Conservation (phyloP, 2,329 filamentous ascomycete genomes). For the Knoxdaviesia capensis region DNA sequence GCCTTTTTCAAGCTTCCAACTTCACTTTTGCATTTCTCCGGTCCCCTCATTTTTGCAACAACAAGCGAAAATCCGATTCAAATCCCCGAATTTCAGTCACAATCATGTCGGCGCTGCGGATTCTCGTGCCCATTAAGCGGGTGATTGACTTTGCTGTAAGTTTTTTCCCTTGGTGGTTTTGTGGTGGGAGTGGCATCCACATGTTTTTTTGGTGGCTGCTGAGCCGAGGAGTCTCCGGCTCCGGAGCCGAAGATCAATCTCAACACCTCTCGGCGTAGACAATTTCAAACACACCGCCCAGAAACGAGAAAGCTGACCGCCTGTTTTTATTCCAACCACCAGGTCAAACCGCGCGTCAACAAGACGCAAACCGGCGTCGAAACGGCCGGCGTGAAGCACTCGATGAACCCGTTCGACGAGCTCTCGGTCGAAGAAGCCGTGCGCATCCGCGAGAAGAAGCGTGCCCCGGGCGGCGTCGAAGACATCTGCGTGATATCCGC, state of each 20-base stretch:
- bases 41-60: neutral
- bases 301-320: neutral
- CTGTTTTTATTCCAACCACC: neutral
- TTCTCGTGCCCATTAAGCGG: conserved; percentile 65
- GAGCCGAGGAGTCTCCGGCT: neutral
- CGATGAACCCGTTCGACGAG: conserved; percentile 98
- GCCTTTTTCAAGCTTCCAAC: neutral
- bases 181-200: too few species aligned
- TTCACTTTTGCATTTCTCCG: neutral
- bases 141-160: conserved; percentile 73
- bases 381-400: conserved; percentile 85
- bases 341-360: conserved; percentile 53
- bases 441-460: conserved; percentile 75
- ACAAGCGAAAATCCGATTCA: neutral
- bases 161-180: conserved; percentile 5
- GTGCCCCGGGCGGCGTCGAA: conserved; percentile 52
- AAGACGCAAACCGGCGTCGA: conserved; percentile 71
- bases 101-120: conserved; percentile 44
- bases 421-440: conserved; percentile 93
- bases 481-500: conserved; percentile 84
- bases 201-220: neutral
- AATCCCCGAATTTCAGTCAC: conserved; percentile 6
- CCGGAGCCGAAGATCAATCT: too few species aligned
- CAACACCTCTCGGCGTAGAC: neutral
- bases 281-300: neutral